A percentile compares a stretch with the other conserved stretches of the same genome.
Conservation (phyloP, 805 yeast genomes). For the Wickerhamia fluorescens region DNA sequence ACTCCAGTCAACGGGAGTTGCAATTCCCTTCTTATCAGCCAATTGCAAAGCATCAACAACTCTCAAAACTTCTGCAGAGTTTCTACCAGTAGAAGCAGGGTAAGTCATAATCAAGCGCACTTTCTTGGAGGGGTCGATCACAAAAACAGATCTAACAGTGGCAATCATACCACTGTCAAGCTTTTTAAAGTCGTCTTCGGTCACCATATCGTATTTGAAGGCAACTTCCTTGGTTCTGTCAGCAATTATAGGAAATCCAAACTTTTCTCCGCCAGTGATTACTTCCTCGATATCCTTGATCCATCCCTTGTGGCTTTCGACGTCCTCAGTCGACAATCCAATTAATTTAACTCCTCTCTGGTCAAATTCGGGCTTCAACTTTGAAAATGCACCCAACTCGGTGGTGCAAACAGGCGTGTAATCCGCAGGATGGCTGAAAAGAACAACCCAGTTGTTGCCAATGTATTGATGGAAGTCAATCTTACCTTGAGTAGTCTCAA, state of each 20-base stretch:
- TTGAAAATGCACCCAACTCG: conserved; percentile 70
- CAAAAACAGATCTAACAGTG: conserved; percentile 65
- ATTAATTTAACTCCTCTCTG: conserved; percentile 59
- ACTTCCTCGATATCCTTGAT: conserved; percentile 66
- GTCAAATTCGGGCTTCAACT: conserved; percentile 61
- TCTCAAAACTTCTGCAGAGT: conserved; percentile 67
- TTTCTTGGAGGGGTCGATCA: conserved; percentile 61
- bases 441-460: conserved; percentile 57
- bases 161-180: conserved; percentile 58
- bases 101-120: conserved; percentile 58
- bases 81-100: conserved; percentile 72
- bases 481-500: conserved; percentile 57
- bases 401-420: conserved; percentile 78
- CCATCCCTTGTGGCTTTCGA: conserved; percentile 60
- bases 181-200: conserved; percentile 61
- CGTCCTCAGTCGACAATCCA: conserved; percentile 61
- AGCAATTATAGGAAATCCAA: conserved; percentile 63
- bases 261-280: conserved; percentile 43
- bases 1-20: conserved; percentile 70
- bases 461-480: conserved; percentile 57
- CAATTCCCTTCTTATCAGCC: conserved; percentile 53
- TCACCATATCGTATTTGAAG: conserved; percentile 60
- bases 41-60: conserved; percentile 64
- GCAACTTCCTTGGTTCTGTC: conserved; percentile 59
- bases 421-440: conserved; percentile 73